Evolutionary conservation across 2,329 filamentous ascomycete species (phyloP).

Genomic region (Xylaria polymorpha): DNA sequence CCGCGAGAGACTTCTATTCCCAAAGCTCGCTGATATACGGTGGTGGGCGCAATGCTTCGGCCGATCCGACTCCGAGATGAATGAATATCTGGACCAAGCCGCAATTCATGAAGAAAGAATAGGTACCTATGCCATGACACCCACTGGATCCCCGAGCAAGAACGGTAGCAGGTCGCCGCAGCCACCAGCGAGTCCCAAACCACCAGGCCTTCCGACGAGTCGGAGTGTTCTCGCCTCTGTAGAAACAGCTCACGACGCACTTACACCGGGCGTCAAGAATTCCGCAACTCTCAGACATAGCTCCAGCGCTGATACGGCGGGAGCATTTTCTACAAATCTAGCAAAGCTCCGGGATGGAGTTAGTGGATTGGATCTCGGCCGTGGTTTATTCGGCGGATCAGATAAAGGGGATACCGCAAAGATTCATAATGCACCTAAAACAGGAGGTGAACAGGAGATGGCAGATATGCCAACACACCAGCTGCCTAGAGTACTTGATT

Average conservation of each 20-base stretch:
- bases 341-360: constrained; percentile 60
- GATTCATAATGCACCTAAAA: background rate
- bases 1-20: constrained; percentile 86
- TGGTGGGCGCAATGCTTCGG: constrained; percentile 96
- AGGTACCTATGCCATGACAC: constrained; percentile 47
- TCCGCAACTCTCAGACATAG: constrained; percentile 57
- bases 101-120: constrained; percentile 60
- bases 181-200: constrained; percentile 52
- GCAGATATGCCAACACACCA: constrained; percentile 41
- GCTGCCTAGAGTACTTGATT: constrained; percentile 13
- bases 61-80: constrained; percentile 92
- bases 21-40: constrained; percentile 78
- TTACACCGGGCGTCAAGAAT: constrained; percentile 55
- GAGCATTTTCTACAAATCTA: constrained; percentile 57
- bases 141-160: constrained; percentile 41
- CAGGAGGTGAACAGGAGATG: constrained; percentile 43
- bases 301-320: constrained; percentile 58
- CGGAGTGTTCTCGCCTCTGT: constrained; percentile 69
- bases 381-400: constrained; percentile 53
- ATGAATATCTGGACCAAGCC: constrained; percentile 70
- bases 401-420: constrained; percentile 28
- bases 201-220: constrained; percentile 54
- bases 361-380: constrained; percentile 61
- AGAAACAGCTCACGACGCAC: constrained; percentile 66
- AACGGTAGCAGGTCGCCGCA: constrained; percentile 46